These are phyloP conservation scores for Vaccinium myrtillus DNA, from an alignment of 148 eudicot genomes.

Conservation along the genomic window DNA sequence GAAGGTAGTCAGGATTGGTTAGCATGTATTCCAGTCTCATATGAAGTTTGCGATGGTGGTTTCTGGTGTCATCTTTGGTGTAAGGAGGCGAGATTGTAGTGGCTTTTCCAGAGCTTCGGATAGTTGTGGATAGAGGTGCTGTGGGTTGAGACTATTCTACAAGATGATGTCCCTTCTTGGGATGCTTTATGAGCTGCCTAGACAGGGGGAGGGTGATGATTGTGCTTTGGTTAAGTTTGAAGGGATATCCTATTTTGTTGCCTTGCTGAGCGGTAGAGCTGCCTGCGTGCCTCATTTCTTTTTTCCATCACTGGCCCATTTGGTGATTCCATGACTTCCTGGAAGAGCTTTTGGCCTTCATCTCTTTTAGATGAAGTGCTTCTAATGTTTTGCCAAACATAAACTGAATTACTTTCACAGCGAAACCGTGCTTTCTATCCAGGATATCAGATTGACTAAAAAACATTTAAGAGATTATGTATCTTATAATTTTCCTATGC, in stretches of 20 bases:
- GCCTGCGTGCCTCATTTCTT: background rate
- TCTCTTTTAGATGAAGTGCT: background rate
- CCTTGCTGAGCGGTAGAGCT: background rate
- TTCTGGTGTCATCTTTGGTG: background rate
- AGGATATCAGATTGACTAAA: background rate
- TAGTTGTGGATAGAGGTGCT: background rate
- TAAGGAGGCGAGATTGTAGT: background rate
- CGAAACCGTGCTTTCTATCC: background rate
- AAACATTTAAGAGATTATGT: too few relatives aligned
- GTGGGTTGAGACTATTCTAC: background rate
- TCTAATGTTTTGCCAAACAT: background rate
- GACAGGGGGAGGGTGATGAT: background rate
- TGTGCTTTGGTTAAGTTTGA: constrained; percentile 3
- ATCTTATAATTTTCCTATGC: background rate
- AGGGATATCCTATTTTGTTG: background rate
- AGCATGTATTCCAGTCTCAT: background rate
- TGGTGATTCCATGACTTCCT: constrained; percentile 5
- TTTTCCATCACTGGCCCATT: background rate
- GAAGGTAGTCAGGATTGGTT: background rate
- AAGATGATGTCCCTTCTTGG: background rate
- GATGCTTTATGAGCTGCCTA: background rate
- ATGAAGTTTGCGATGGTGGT: background rate
- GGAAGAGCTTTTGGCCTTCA: background rate
- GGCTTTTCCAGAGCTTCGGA: background rate
- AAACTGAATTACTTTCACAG: background rate